phyloP scores from a whole-genome alignment of 2,329 filamentous ascomycete genomes.

The Fusarium hainanense region DNA sequence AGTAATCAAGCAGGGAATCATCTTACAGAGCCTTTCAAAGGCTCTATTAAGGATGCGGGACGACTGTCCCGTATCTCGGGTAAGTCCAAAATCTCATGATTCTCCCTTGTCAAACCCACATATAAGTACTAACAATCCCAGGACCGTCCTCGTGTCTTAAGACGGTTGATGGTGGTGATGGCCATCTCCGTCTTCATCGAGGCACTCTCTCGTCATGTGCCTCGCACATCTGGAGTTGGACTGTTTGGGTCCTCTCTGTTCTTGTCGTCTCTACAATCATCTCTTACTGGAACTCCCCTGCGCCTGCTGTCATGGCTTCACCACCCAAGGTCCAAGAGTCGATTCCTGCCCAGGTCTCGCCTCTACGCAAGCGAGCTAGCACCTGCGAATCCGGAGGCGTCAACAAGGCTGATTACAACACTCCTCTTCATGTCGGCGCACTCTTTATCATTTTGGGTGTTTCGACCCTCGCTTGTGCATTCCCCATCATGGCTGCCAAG shows the following conservation, averaged over 20 bases:
- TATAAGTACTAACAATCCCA: slow-evolving; percentile 12
- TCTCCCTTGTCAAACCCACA: slow-evolving; percentile 1
- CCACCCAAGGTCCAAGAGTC: slow-evolving; percentile 17
- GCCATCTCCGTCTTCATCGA: slow-evolving; percentile 51
- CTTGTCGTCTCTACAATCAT: slow-evolving; percentile 51
- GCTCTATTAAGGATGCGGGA: slow-evolving; percentile 44
- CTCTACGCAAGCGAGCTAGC: slow-evolving; percentile 42
- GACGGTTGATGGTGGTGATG: slow-evolving; percentile 55
- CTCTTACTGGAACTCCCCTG: slow-evolving; percentile 38
- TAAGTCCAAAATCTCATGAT: slow-evolving; percentile 33
- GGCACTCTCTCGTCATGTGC: slow-evolving; percentile 46
- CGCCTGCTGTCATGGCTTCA: background rate
- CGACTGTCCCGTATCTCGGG: slow-evolving; percentile 46
- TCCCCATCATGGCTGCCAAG: slow-evolving; percentile 65
- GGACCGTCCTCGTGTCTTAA: slow-evolving; percentile 49
- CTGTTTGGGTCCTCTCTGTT: slow-evolving; percentile 57
- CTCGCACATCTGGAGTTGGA: slow-evolving; percentile 54
- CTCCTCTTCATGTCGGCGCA: slow-evolving; percentile 67
- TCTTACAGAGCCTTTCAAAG: slow-evolving; percentile 30
- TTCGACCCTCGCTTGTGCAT: slow-evolving; percentile 61
- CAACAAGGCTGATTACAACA: slow-evolving; percentile 61
- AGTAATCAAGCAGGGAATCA: slow-evolving; percentile 40
- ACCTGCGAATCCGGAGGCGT: slow-evolving; percentile 48
- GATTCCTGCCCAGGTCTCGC: slow-evolving; percentile 23
- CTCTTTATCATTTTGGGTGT: slow-evolving; percentile 62